These are phyloP conservation scores for Camellia oleifera DNA, from an alignment of 179 eudicot genomes.

Conservation along the genomic window DNA sequence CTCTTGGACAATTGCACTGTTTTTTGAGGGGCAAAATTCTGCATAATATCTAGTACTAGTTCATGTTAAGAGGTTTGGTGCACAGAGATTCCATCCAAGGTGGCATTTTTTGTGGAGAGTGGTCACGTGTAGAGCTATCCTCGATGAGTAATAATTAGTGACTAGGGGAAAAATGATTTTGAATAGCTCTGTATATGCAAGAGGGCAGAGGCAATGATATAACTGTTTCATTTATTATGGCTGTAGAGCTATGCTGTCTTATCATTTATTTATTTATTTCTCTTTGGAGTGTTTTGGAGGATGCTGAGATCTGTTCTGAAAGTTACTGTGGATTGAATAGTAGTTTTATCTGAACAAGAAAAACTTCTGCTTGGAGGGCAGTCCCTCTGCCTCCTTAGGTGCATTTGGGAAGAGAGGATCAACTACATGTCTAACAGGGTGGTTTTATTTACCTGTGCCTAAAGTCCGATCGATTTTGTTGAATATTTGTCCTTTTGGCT, in stretches of 20 bases:
- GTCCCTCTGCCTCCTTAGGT: not conserved
- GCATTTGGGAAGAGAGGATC: not conserved
- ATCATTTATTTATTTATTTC: not conserved
- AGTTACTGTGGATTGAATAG: not conserved
- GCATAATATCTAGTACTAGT: constrained; percentile 5
- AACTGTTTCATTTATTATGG: not conserved
- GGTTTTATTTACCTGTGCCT: not conserved
- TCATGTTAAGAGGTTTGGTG: constrained; percentile 8
- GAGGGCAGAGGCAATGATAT: not conserved
- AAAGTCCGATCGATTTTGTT: not conserved
- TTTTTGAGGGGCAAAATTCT: not conserved
- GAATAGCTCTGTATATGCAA: not conserved
- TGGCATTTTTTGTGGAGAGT: not conserved
- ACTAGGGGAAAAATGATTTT: not conserved
- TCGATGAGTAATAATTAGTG: not conserved
- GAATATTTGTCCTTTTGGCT: constrained; percentile 6
- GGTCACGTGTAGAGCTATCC: not conserved
- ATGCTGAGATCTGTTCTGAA: not conserved
- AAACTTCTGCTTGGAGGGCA: not conserved
- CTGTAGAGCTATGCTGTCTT: not conserved
- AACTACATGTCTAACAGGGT: not conserved
- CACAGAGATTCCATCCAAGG: not conserved
- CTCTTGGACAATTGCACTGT: not conserved
- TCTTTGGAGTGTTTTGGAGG: not conserved
- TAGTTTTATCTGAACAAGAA: not conserved